Base-by-base conservation (phyloP, 2,329 filamentous ascomycete species). In the Zasmidium citrigriseum region DNA sequence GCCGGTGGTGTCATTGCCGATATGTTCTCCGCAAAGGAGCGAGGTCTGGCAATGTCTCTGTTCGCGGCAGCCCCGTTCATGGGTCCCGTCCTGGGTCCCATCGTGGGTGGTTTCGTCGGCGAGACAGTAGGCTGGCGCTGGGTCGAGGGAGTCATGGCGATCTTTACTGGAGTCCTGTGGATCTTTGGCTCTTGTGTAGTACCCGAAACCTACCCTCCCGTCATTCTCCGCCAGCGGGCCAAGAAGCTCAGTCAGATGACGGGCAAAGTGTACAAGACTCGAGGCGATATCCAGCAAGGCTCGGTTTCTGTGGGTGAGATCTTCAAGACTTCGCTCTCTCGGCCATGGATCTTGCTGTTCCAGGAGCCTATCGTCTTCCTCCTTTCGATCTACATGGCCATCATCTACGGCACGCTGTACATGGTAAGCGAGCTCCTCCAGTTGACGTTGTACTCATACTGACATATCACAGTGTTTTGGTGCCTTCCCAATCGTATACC, bases 61-160 rank as follows among this genome's bases (percentile, higher is more conserved):
- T 91, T 89, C 66, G 84, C 87, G 3, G 80, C 85, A 16, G 86
- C 86, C 7, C 87, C 87, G 0, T 89, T 89, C 70, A 76, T 90
- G 56, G 87, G 87, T 86, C 60, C 88, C 0, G 82, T 75, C 55
- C 83, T 73, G 1, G 85, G 87, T 0, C 87, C 87, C 1, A 85
- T 89, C 48, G 81, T 82, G 1, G 86, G 86, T 60, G 86, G 86
- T 4, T 91, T 89, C 69, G 77, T 89, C 1, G 83, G 85, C 20
- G 77, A 86, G 67, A 78, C 79, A 1, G 79, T 80, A 2, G 86
- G 86, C 46, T 90, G 87, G 88, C 79, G 85, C 62, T 90, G 88
- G 88, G 82, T 89, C 24, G 79, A 85, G 73, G 85, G 84, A 2
- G 72, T 89, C 57, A 80, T 86, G 73, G 78, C 83, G 52, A 84